phyloP scores from a whole-genome alignment of 352 stramenopile genomes.

The Poterioochromonas sp. region DNA sequence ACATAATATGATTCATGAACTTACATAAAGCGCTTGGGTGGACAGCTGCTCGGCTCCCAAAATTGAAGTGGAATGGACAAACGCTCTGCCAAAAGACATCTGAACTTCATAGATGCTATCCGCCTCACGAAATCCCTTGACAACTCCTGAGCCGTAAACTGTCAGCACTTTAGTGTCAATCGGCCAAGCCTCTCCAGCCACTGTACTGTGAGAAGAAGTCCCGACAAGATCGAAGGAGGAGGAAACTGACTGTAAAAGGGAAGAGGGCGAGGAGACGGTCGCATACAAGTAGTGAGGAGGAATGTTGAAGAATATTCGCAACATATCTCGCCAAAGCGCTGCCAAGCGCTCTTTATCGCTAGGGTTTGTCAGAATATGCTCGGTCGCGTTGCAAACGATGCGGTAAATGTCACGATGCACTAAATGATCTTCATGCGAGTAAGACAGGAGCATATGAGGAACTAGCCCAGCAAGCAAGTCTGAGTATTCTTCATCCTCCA shows the following conservation, averaged over 20 bases:
- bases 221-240: not conserved
- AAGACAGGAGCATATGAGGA: no score
- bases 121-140: not conserved
- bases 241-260: no score
- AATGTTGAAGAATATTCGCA: constrained; percentile 13
- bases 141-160: not conserved
- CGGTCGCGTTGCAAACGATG: constrained; percentile 16
- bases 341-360: constrained; percentile 9
- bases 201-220: not conserved
- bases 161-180: not conserved
- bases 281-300: constrained; percentile 3
- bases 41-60: constrained; percentile 4
- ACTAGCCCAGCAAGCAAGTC: no score
- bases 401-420: constrained; percentile 24
- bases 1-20: not conserved
- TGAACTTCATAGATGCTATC: not conserved
- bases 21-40: not conserved
- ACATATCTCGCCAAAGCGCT: constrained; percentile 21
- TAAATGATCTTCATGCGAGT: not conserved
- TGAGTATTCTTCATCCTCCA: no score
- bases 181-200: not conserved
- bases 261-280: no score
- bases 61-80: not conserved
- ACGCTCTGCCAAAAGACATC: not conserved
- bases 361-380: not conserved